Evolutionary conservation across 169 alveolate genomes (phyloP).

Genomic region (Plasmodium ovale): DNA sequence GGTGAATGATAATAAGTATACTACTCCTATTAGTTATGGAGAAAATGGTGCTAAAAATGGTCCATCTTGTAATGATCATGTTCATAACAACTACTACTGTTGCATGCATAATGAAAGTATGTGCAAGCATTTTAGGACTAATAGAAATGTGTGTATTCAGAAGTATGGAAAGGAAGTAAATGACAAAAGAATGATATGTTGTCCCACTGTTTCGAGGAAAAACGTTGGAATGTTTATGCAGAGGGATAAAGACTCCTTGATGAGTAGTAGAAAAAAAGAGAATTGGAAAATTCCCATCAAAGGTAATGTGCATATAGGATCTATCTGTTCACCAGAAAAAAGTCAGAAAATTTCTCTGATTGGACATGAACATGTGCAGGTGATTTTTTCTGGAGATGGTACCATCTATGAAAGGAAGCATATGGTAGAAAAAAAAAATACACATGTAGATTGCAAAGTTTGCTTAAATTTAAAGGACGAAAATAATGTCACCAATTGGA

Average conservation of each 20-base stretch:
- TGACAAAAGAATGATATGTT: no score
- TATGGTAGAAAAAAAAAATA: slow-evolving; percentile 11
- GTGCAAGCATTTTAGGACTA: not conserved
- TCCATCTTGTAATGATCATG: no score
- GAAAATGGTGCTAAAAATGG: not conserved
- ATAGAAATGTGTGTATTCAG: no score
- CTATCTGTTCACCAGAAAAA: not conserved
- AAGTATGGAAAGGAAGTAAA: no score
- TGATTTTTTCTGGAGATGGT: not conserved
- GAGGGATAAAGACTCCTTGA: no score
- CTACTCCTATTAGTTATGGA: not conserved
- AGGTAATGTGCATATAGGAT: no score
- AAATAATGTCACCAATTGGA: not conserved
- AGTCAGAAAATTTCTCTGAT: not conserved
- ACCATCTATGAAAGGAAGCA: not conserved
- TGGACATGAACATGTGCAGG: not conserved
- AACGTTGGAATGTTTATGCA: no score
- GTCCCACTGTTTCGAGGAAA: no score
- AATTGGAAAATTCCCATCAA: no score
- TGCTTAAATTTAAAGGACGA: not conserved
- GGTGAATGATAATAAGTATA: not conserved
- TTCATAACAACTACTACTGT: no score
- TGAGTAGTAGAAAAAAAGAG: not conserved
- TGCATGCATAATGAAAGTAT: not conserved
- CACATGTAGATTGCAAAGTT: not conserved